Evolutionary conservation across 108 stramenopile genomes (phyloP), one percentile per base, ranked within the genome.

Genomic region (Schizochytrium sp.): DNA sequence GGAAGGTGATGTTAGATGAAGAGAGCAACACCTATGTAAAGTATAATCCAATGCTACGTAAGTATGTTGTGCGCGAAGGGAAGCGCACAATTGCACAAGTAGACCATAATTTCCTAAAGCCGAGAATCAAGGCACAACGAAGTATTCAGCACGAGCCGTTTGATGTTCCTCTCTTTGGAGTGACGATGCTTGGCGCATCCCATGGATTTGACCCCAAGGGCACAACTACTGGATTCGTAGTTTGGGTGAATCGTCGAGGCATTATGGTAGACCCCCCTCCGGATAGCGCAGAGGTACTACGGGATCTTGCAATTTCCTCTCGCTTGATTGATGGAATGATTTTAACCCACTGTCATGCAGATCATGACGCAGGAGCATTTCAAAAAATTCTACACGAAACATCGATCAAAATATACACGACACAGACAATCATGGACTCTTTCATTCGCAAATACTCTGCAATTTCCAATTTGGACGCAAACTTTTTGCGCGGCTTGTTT

Each of bases 401-500:
- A 28, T 72, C 72, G 41, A 72, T 92, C 53, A 89, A 56, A 72
- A 58, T 92, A 40, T 76, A 83, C 73, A 90, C 92, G 72, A 92
- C 92, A 42, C 55, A 47, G 40, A 92, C 92, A n/a, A 92, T 92
- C 28, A 90, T 89, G 57, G 87, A 89, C 41, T 89, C 88, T 40
- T 92, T 98, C 92, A 97, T 98, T 57, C 95, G 97, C 88, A 98
- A 98, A 89, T 98, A 98, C 91, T 93, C 97, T 13, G 97, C 97
- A 10, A 93, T 98, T 88, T 95, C 96, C 12, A 96, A 94, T 46
- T 72, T 89, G 19, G 59, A 47, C 57, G 94, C 95, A 44, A 91
- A 95, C 40, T 91, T 98, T 56, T 91, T 98, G 44, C 92, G 95
- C 44, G 95, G 95, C 58, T 94, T 95, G 72, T 96, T 96, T 91